Base-by-base conservation (phyloP, 257 asterid species). In the Dorcoceras hygrometricum region DNA sequence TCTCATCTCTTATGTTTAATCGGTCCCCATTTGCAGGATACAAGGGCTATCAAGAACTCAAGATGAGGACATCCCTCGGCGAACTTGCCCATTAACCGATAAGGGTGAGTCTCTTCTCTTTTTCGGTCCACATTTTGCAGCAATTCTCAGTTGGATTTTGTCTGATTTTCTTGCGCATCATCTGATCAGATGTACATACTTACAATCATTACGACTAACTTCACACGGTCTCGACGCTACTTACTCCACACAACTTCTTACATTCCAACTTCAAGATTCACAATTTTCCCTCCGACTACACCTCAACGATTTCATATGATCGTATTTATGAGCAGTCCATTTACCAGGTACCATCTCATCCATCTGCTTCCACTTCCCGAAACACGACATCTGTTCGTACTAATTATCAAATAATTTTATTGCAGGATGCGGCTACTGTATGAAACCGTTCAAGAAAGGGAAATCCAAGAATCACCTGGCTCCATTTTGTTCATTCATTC, bases 171-270 rank as follows among this genome's bases (percentile, higher is more conserved):
- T 57, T 65, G 62, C 66, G 60, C 78, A 57, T 78, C 55, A 71
- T 73, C 74, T 78, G 53, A 74, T 70, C 95, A 91, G 97, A 86
- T 88, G 88, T 85, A 83, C 78, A 88, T 79, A 88, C 66, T 68
- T 67, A 73, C 71, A 57, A n/a, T 18, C 71, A 67, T 54, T 81
- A 73, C 75, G 46, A 59, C 90, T 84, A 80, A 90, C 85, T 79
- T 72, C 72, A 64, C 74, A 78, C 76, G 63, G 60, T 18, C 20
- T 46, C 54, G 5, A 46, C 22, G 8, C 54, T 36, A 67, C 71
- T 73, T 12, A 67, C 71, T 58, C 54, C 75, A 63, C 61, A 36
- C 54, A 46, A 62, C 79, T 58, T 64, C 72, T 58, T 77, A 46
- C 78, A 65, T 63, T 63, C 62, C 60, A 57, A 32, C 71, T 63